Evolutionary conservation across 768 basidiomycete species (phyloP).

Genomic region (Zangia roseola): DNA sequence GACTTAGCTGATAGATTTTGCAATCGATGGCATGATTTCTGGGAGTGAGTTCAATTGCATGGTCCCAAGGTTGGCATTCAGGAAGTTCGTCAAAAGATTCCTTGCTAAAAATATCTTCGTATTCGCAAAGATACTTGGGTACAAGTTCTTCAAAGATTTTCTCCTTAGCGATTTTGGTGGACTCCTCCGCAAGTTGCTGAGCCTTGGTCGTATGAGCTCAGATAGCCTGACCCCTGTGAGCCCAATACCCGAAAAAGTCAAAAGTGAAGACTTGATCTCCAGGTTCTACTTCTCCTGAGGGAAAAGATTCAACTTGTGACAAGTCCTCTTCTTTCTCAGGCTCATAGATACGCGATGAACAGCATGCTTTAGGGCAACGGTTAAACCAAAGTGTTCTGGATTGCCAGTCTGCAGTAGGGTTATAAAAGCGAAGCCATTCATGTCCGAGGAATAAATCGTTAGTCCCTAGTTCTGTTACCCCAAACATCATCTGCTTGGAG

Average conservation of each 20-base stretch:
- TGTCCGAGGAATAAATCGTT: conserved; percentile 8
- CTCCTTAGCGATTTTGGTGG: not conserved
- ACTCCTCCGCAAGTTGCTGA: conserved; percentile 3
- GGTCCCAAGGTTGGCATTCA: conserved; percentile 6
- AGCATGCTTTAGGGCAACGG: conserved; percentile 1
- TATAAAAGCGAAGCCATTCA: conserved; percentile 1
- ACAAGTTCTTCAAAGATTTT: conserved; percentile 9
- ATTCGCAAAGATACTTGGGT: conserved; percentile 8
- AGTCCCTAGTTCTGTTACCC: not conserved
- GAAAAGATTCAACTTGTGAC: not conserved
- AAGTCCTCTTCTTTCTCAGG: not conserved
- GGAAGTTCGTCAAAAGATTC: conserved; percentile 20
- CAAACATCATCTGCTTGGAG: not conserved
- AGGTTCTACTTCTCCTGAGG: no score
- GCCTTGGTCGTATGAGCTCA: not conserved
- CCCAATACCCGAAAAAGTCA: not conserved
- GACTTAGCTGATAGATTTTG: conserved; percentile 11
- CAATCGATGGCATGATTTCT: conserved; percentile 2
- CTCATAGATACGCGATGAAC: not conserved
- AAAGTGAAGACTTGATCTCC: conserved; percentile 4
- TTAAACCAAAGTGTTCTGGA: not conserved
- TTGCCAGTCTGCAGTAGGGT: conserved; percentile 1
- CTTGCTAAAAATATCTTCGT: conserved; percentile 21
- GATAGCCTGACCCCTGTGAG: not conserved
- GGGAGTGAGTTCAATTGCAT: conserved; percentile 4